phyloP scores from a whole-genome alignment of 352 stramenopile species.

The Albugo laibachii region DNA sequence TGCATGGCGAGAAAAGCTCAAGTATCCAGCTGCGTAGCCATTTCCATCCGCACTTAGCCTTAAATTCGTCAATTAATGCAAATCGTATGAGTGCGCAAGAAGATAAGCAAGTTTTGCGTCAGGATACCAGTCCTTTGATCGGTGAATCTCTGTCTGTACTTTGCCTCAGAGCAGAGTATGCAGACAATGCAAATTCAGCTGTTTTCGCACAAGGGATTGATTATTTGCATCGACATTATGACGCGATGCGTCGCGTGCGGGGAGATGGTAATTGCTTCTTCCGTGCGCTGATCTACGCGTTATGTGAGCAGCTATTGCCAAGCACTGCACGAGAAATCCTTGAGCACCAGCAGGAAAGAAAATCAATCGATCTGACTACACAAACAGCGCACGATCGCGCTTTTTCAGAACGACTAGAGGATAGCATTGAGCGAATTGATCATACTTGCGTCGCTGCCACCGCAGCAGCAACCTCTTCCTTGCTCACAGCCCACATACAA shows the following conservation, averaged over 20 bases:
- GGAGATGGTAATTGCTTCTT: constrained; percentile 88
- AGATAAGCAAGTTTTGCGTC: no score
- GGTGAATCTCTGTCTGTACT: constrained; percentile 32
- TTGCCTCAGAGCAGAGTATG: constrained; percentile 44
- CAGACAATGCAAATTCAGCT: constrained; percentile 44
- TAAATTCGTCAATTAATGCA: no score
- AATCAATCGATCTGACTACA: constrained; percentile 4
- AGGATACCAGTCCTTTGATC: constrained; percentile 11
- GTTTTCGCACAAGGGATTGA: constrained; percentile 48
- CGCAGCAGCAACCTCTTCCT: constrained; percentile 2
- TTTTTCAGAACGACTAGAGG: background rate
- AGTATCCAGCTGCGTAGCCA: no score
- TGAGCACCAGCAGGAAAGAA: constrained; percentile 3
- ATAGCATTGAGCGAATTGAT: background rate
- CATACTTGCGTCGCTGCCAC: constrained; percentile 1
- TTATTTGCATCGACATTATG: constrained; percentile 39
- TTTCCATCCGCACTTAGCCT: no score
- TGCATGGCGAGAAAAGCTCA: no score
- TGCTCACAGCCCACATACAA: constrained; percentile 21
- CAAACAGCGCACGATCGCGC: constrained; percentile 1
- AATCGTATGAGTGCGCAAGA: no score
- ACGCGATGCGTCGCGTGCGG: constrained; percentile 56
- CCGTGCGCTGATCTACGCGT: constrained; percentile 74
- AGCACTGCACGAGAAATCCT: constrained; percentile 7
- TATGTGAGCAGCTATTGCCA: constrained; percentile 58